Conservation (phyloP, 1,284 basidiomycete genomes). For the Xerocomus nothofagi region DNA sequence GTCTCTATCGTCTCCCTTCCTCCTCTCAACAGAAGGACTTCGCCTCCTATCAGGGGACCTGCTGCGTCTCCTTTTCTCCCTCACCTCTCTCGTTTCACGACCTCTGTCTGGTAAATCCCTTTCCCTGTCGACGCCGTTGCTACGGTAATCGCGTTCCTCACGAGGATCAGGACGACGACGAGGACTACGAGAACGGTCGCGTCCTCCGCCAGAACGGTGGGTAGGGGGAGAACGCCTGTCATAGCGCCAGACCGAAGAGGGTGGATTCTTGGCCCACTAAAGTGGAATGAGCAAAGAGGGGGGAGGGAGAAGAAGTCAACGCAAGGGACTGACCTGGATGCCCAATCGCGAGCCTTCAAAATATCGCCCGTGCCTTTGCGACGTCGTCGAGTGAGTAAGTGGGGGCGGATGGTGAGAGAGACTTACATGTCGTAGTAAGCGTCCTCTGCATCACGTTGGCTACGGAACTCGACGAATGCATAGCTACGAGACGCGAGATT, state of each 20-base stretch:
- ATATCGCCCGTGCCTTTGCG: slow-evolving; percentile 73
- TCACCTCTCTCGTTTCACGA: slow-evolving; percentile 31
- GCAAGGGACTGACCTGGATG: slow-evolving; percentile 59
- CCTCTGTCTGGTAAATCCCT: slow-evolving; percentile 33
- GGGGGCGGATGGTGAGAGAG: not conserved
- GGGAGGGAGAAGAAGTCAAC: not conserved
- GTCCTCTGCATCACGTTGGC: slow-evolving; percentile 81
- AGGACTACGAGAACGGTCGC: slow-evolving; percentile 47
- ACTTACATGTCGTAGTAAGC: slow-evolving; percentile 89
- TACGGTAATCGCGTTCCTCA: slow-evolving; percentile 44
- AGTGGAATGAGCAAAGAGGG: slow-evolving; percentile 1
- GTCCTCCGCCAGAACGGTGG: slow-evolving; percentile 42
- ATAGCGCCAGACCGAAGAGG: slow-evolving; percentile 83
- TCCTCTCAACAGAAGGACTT: slow-evolving; percentile 47
- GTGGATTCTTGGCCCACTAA: slow-evolving; percentile 90
- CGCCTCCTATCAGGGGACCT: slow-evolving; percentile 49
- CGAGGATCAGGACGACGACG: slow-evolving; percentile 37
- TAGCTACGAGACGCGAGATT: slow-evolving; percentile 74
- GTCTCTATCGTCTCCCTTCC: slow-evolving; percentile 47
- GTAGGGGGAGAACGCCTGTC: slow-evolving; percentile 62
- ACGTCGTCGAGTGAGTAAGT: slow-evolving; percentile 7
- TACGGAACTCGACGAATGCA: slow-evolving; percentile 89
- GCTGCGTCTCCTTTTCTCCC: slow-evolving; percentile 49
- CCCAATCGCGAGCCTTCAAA: slow-evolving; percentile 83
- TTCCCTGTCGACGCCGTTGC: slow-evolving; percentile 44